phyloP scores from a whole-genome alignment of 2,329 filamentous ascomycete genomes.

The Dactylellina sp. region DNA sequence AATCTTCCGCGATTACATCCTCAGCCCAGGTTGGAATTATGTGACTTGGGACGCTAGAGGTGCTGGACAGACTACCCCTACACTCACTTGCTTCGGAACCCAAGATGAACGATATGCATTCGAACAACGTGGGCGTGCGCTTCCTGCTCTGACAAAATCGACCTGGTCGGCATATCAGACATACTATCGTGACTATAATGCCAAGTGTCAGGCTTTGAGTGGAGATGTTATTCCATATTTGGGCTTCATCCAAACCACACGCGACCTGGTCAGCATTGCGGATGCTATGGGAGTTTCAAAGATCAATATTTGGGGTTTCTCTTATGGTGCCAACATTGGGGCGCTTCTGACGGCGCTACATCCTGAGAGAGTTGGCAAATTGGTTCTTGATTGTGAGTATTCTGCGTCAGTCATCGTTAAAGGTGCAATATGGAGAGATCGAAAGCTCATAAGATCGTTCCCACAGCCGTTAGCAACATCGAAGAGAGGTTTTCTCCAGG shows the following conservation, averaged over 20 bases:
- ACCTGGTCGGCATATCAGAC: slow-evolving; percentile 36
- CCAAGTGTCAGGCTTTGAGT: slow-evolving; percentile 44
- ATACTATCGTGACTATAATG: slow-evolving; percentile 42
- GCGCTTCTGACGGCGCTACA: slow-evolving; percentile 38
- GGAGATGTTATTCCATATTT: slow-evolving; percentile 38
- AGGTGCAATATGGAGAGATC: background rate
- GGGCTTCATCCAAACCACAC: slow-evolving; percentile 38
- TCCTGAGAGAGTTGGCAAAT: slow-evolving; percentile 32
- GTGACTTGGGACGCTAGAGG: slow-evolving; percentile 53
- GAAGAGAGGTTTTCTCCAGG: slow-evolving; percentile 35
- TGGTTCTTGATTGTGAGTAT: slow-evolving; percentile 48
- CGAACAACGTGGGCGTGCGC: slow-evolving; percentile 20
- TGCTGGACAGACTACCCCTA: slow-evolving; percentile 44
- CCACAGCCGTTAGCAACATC: slow-evolving; percentile 41
- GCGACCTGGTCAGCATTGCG: slow-evolving; percentile 40
- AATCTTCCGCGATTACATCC: slow-evolving; percentile 37
- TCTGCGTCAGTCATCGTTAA: background rate
- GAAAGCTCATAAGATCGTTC: background rate
- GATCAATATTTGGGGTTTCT: slow-evolving; percentile 47
- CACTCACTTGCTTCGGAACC: slow-evolving; percentile 39
- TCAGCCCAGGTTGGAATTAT: slow-evolving; percentile 43
- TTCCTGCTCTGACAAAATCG: slow-evolving; percentile 28
- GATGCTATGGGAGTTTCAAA: slow-evolving; percentile 30
- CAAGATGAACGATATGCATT: slow-evolving; percentile 37
- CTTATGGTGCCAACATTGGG: slow-evolving; percentile 42